Base-by-base conservation (phyloP, 139 green algal species). In the Chloropicon primus region DNA sequence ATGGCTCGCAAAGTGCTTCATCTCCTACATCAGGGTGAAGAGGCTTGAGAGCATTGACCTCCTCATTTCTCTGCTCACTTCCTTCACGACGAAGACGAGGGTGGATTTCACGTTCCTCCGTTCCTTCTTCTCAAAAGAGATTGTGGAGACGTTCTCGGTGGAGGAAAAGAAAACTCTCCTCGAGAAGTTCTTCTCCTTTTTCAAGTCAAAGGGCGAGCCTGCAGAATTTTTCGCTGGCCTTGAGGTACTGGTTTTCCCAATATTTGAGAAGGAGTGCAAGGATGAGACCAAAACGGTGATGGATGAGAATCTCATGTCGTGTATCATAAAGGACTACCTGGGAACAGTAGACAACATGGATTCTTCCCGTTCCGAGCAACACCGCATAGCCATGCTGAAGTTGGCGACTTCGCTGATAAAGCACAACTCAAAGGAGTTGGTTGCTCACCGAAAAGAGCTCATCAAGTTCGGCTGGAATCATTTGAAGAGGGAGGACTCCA, bases 381-480 rank as follows among this genome's bases (percentile, higher is more conserved):
- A 94, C 10, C 86, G 90, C 22, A 86, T 94, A 26, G 88, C 94
- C 83, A 76, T 97, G 82, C 84, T 98, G 26, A 85, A 93, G 72
- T 81, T 97, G 26, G 84, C 83, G 0, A 91, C 89, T 1, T 76
- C 88, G 24, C 82, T 97, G 17, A 88, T 96, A 29, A 87, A 93
- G 80, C 75, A 88, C 28, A 72, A 84, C 24, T 86, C 86, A 1
- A 21, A 83, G 10, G 83, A 83, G 54, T 78, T 91, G 17, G 77
- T 82, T 25, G 53, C 80, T 0, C 85, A 95, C 79, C 84, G 88
- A 62, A 92, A 94, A 82, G 88, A 96, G 82, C 81, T 98, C 0
- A 93, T 98, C 74, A 91, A 94, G 77, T 94, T 94, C 80, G 88
- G 86, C 0, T 98, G 94, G 92, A 90, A 93, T 78, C 89, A 93